Conservation (phyloP, 306 rosid species). For the Cucumis sativus region DNA sequence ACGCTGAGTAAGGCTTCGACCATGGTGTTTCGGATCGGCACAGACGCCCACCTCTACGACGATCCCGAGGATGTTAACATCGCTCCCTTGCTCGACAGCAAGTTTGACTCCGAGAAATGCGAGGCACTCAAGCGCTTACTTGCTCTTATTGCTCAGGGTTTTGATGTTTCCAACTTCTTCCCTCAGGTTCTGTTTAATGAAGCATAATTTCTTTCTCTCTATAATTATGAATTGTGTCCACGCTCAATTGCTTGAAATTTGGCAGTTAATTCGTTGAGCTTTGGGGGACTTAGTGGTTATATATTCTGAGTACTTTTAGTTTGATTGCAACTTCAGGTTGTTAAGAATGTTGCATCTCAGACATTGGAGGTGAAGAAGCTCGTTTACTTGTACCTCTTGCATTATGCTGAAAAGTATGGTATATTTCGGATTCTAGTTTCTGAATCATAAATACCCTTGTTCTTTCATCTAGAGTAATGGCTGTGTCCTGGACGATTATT, state of each 20-base stretch:
- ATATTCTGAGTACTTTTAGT: not conserved
- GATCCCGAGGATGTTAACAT: constrained; percentile 90
- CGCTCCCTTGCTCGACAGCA: constrained; percentile 76
- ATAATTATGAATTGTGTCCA: not conserved
- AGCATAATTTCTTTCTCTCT: not conserved
- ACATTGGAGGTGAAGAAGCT: constrained; percentile 93
- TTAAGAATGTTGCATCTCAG: constrained; percentile 86
- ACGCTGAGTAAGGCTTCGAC: constrained; percentile 92
- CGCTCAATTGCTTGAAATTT: not conserved
- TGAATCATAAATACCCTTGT: not conserved
- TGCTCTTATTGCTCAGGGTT: constrained; percentile 96
- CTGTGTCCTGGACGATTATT: not conserved
- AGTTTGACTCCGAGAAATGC: constrained; percentile 84
- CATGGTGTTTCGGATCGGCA: constrained; percentile 83
- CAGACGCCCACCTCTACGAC: constrained; percentile 99
- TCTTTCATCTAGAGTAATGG: not conserved
- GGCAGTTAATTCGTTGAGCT: not conserved
- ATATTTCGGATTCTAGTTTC: constrained; percentile 4
- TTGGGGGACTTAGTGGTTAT: not conserved
- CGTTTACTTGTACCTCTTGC: constrained; percentile 82
- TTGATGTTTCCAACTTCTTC: constrained; percentile 85
- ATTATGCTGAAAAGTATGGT: constrained; percentile 92
- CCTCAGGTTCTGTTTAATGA: constrained; percentile 47
- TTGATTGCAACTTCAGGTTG: constrained; percentile 53
- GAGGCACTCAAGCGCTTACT: constrained; percentile 96